These are phyloP conservation scores for Eutrema yunnanense DNA, from an alignment of 345 rosid species.

Conservation along the genomic window DNA sequence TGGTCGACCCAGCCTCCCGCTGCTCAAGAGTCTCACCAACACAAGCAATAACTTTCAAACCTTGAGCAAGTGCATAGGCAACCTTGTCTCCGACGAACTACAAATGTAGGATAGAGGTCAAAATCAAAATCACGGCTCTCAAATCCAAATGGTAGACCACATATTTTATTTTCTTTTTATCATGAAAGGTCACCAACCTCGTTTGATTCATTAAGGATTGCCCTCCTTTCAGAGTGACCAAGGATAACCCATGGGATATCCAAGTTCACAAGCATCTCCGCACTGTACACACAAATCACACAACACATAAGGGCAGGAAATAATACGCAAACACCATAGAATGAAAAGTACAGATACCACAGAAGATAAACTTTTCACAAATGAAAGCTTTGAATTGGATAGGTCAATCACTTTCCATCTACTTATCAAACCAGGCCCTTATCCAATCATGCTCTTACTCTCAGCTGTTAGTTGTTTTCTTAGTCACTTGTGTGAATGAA, in stretches of 20 bases:
- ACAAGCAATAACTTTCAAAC: slow-evolving; percentile 91
- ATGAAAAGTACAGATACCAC: background rate
- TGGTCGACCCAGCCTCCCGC: slow-evolving; percentile 73
- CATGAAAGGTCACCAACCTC: slow-evolving; percentile 42
- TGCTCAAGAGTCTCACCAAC: slow-evolving; percentile 93
- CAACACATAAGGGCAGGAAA: background rate
- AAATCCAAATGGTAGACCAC: background rate
- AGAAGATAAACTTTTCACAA: background rate
- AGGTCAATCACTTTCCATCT: background rate
- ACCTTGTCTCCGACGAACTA: slow-evolving; percentile 91
- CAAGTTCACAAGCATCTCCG: slow-evolving; percentile 87
- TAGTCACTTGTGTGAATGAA: background rate
- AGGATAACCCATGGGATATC: slow-evolving; percentile 87
- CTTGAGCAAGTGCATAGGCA: slow-evolving; percentile 85
- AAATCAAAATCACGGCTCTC: background rate
- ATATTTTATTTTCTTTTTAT: background rate
- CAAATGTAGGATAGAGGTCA: slow-evolving; percentile 4
- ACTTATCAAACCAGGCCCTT: background rate
- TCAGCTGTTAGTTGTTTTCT: background rate
- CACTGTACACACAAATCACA: slow-evolving; percentile 39
- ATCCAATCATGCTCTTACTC: background rate
- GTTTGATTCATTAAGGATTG: slow-evolving; percentile 54
- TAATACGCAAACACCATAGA: background rate
- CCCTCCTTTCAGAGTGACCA: slow-evolving; percentile 92
- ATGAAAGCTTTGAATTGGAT: background rate